These are phyloP conservation scores for Ephemerocybe angulata DNA, from an alignment of 768 basidiomycete species.

Conservation along the genomic window DNA sequence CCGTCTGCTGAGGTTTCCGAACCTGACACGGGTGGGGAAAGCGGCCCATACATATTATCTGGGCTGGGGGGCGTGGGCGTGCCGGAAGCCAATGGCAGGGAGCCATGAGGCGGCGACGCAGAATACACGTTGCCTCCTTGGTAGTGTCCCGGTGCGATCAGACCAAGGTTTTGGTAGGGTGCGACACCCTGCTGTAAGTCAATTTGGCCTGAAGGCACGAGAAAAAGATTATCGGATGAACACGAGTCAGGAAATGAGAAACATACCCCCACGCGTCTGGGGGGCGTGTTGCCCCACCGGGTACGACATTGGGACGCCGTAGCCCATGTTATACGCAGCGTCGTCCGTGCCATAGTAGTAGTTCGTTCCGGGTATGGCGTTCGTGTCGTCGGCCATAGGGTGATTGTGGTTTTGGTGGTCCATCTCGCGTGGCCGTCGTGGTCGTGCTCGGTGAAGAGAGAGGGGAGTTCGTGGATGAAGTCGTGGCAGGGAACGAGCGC, in stretches of 20 bases:
- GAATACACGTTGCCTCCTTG: constrained; percentile 53
- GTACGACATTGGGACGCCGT: constrained; percentile 53
- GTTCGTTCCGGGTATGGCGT: constrained; percentile 38
- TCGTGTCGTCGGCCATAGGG: constrained; percentile 46
- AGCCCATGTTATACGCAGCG: constrained; percentile 37
- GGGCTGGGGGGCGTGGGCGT: constrained; percentile 76
- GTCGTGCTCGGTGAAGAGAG: constrained; percentile 26
- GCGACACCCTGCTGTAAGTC: constrained; percentile 50
- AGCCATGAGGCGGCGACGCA: constrained; percentile 63
- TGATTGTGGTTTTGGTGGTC: constrained; percentile 36
- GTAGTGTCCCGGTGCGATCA: constrained; percentile 69
- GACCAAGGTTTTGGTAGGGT: constrained; percentile 55
- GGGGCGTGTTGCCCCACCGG: constrained; percentile 55
- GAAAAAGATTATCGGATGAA: constrained; percentile 62
- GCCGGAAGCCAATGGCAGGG: constrained; percentile 52
- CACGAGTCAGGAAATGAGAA: constrained; percentile 50
- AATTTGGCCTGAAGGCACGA: constrained; percentile 61
- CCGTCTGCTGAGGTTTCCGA: constrained; percentile 87
- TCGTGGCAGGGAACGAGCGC: constrained; percentile 22
- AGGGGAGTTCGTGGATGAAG: constrained; percentile 20
- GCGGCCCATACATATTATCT: constrained; percentile 55
- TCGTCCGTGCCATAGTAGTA: constrained; percentile 59
- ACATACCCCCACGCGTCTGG: constrained; percentile 75
- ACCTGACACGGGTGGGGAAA: constrained; percentile 84
- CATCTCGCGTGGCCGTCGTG: constrained; percentile 38